Conservation (phyloP, 352 stramenopile species). For the Globisporangium cylindrosporum region DNA sequence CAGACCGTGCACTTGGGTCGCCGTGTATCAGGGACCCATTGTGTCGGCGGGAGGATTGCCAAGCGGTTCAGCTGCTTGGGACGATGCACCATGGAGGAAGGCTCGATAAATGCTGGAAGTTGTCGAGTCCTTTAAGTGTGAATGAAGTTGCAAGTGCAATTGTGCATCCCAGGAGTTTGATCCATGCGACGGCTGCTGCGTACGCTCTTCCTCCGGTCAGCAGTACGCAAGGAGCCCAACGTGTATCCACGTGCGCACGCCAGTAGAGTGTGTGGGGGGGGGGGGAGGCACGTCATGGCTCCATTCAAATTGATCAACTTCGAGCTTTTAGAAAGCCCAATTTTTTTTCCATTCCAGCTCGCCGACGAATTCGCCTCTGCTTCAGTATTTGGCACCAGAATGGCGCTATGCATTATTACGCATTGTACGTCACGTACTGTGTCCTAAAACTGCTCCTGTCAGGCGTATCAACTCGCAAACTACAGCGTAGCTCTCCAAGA, state of each 20-base stretch:
- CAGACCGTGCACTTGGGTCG: slow-evolving; percentile 84
- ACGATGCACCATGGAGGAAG: background rate
- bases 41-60: slow-evolving; percentile 71
- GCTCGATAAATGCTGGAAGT: background rate
- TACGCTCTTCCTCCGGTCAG: background rate
- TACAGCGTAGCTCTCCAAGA: background rate
- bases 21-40: slow-evolving; percentile 84
- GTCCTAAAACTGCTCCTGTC: background rate
- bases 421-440: background rate
- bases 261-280: background rate
- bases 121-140: background rate
- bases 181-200: background rate
- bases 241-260: background rate
- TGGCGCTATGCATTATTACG: background rate
- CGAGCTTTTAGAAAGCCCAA: background rate
- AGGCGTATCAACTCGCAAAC: background rate
- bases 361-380: background rate
- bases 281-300: background rate
- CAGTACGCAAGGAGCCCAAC: background rate
- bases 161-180: background rate
- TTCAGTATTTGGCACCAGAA: background rate
- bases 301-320: background rate
- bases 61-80: slow-evolving; percentile 31
- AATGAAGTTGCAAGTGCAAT: background rate
- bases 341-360: background rate